Evolutionary conservation across 176 grass and related monocot genomes (phyloP), one percentile per base, ranked within the genome.

Genomic region (Poa pratensis): DNA sequence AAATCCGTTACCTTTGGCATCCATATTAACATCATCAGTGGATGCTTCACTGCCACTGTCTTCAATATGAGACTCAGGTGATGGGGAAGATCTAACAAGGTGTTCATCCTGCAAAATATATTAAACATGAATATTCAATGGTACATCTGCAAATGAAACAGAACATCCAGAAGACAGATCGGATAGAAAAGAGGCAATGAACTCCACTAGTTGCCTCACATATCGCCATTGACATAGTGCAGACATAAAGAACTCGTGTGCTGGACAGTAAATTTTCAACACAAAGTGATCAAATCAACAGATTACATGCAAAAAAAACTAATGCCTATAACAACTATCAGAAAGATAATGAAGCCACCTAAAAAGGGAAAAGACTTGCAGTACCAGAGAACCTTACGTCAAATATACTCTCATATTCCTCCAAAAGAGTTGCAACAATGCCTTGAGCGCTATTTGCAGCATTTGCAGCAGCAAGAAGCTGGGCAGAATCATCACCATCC

Each of bases 391-490:
- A 90, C 72, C 94, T 87, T 94, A 99, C 97, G 86, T 94, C 88
- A 91, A 99, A 96, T 76, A 99, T 94, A 78, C 81, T 92, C 45
- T 92, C 93, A 65, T 96, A 99, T 82, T 96, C 94, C 82, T 99
- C 94, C 64, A 99, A 85, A 18, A 99, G 92, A 82, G 90, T 94
- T n/a, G 90, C 61, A 37, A 99, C 82, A 77, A 99, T 99, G 58
- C 91, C 91, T 85, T 96, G 97, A 76, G 94, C 97, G 18, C 94
- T 96, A 73, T 96, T 99, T 76, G 97, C 97, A 15, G 97, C 97
- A 80, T 94, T 96, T 86, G 97, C 97, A 65, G 97, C 97, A 82
- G 97, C 94, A 80, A 99, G 88, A 86, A 99, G 94, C 91, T 96
- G 97, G 73, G 94, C 97, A 87, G 97, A 94, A 88, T 84, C 89